A percentile compares a stretch with the other conserved stretches of the same genome.
These are phyloP conservation scores for Dactylellina leptospora DNA, from an alignment of 2,329 filamentous ascomycete species.

Conservation along the genomic window DNA sequence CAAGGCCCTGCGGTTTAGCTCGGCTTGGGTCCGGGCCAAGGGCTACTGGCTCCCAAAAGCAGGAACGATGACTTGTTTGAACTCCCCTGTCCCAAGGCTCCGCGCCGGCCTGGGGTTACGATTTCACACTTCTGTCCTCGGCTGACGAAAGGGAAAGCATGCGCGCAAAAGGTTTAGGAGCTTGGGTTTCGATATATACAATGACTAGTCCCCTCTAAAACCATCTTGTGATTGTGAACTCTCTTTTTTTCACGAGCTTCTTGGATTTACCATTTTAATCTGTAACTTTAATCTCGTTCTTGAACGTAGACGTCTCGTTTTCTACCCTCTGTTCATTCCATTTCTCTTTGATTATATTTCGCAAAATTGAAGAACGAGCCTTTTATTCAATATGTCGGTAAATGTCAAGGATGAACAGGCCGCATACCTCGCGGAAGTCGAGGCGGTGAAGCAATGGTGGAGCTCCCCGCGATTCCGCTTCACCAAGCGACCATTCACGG, in stretches of 20 bases:
- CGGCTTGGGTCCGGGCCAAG: conserved; percentile 49
- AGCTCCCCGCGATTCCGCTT: conserved; percentile 87
- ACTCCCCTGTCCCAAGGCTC: conserved; percentile 8
- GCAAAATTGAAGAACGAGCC: too few species aligned
- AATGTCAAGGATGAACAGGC: conserved; percentile 55
- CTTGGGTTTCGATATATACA: conserved; percentile 46
- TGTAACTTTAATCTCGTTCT: background rate
- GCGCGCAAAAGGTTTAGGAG: conserved; percentile 16
- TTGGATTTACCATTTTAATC: conserved; percentile 11
- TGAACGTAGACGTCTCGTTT: background rate
- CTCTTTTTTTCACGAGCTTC: conserved; percentile 44
- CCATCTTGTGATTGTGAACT: conserved; percentile 21
- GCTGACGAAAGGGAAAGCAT: conserved; percentile 36
- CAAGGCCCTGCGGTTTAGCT: conserved; percentile 36
- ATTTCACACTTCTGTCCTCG: conserved; percentile 23
- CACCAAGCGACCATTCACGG: conserved; percentile 91
- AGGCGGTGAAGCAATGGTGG: conserved; percentile 94
- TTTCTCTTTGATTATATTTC: background rate
- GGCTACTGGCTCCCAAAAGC: conserved; percentile 23
- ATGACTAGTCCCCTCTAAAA: background rate
- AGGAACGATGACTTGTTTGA: conserved; percentile 1
- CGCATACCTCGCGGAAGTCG: conserved; percentile 79
- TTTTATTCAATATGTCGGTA: conserved; percentile 35
- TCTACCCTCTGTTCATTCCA: too few species aligned
- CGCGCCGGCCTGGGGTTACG: conserved; percentile 28